Conservation (phyloP, 345 rosid species). For the Populus ilicifolia region DNA sequence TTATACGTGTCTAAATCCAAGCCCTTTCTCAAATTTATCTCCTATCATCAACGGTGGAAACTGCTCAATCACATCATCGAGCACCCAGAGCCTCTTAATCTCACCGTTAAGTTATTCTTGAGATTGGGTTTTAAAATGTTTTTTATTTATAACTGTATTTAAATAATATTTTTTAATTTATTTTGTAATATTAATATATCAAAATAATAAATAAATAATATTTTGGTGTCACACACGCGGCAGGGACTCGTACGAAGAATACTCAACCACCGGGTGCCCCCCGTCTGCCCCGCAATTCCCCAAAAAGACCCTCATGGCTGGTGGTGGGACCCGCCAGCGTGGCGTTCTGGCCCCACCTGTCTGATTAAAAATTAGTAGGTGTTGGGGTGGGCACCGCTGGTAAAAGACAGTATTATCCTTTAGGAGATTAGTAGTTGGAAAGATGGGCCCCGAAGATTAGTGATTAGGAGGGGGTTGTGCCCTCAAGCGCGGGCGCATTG, state of each 20-base stretch:
- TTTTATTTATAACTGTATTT: too few relatives aligned
- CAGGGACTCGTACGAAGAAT: slow-evolving; percentile 4
- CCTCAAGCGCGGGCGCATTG: not conserved
- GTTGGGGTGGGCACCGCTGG: not conserved
- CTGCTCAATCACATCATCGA: not conserved
- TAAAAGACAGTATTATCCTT: slow-evolving; percentile 12
- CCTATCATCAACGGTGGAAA: not conserved
- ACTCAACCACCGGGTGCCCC: slow-evolving; percentile 24
- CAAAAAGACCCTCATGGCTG: not conserved
- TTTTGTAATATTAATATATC: too few relatives aligned
- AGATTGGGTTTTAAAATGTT: too few relatives aligned
- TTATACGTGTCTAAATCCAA: slow-evolving; percentile 14
- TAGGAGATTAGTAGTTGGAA: not conserved
- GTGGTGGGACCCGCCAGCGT: slow-evolving; percentile 1
- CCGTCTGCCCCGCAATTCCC: slow-evolving; percentile 9
- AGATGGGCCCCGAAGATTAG: not conserved
- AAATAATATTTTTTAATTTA: too few relatives aligned
- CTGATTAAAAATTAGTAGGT: not conserved
- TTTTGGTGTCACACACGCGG: too few relatives aligned
- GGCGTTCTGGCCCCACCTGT: slow-evolving; percentile 19
- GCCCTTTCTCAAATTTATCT: not conserved
- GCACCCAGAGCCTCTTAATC: not conserved
- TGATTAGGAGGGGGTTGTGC: not conserved
- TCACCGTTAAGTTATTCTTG: not conserved
- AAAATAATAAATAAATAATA: too few relatives aligned